Conservation (phyloP, 306 rosid species). For the Erythrophleum fordii region DNA sequence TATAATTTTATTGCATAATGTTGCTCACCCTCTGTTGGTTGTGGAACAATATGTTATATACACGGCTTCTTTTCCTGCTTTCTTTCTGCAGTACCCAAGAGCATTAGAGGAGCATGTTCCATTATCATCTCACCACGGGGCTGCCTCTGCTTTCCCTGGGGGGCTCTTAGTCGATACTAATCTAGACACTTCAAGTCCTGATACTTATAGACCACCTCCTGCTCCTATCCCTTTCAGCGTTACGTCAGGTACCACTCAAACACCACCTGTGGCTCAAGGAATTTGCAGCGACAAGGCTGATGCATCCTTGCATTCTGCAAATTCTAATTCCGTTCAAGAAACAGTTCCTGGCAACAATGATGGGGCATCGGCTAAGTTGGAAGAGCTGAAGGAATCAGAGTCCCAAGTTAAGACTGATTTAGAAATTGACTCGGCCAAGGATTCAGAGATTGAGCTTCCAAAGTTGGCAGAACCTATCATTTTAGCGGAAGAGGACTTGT, state of each 20-base stretch:
- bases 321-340: slow-evolving; percentile 67
- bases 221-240: slow-evolving; percentile 83
- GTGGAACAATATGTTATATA: slow-evolving; percentile 10
- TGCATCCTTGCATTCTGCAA: slow-evolving; percentile 48
- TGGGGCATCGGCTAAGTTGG: slow-evolving; percentile 54
- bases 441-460: slow-evolving; percentile 66
- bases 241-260: slow-evolving; percentile 51
- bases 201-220: slow-evolving; percentile 89
- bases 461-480: slow-evolving; percentile 54
- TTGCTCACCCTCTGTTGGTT: neutral
- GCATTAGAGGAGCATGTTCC: slow-evolving; percentile 85
- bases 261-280: slow-evolving; percentile 65
- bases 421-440: slow-evolving; percentile 50
- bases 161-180: slow-evolving; percentile 89
- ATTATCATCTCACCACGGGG: slow-evolving; percentile 65
- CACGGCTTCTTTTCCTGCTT: slow-evolving; percentile 27
- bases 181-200: slow-evolving; percentile 87
- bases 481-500: slow-evolving; percentile 71
- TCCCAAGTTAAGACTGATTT: slow-evolving; percentile 51
- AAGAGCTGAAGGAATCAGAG: slow-evolving; percentile 62
- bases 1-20: neutral
- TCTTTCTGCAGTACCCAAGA: slow-evolving; percentile 73
- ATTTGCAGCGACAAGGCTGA: slow-evolving; percentile 56
- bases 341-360: slow-evolving; percentile 49
- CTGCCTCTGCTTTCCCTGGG: slow-evolving; percentile 56